Conservation (phyloP, 139 green algal genomes). For the Desmodesmus armatus region DNA sequence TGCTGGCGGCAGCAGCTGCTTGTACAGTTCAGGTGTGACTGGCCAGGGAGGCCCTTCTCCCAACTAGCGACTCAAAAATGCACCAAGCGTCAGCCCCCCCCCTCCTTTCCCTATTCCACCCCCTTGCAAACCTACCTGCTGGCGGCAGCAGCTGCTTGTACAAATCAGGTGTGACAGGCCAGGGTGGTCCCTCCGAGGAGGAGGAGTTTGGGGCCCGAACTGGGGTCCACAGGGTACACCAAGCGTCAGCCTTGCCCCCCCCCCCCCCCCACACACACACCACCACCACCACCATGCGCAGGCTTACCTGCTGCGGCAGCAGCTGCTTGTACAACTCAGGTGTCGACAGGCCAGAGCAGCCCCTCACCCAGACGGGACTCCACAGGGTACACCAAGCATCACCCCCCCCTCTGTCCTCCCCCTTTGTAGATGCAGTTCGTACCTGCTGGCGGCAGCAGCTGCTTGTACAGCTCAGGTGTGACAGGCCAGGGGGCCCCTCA, state of each 20-base stretch:
- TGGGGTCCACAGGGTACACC: background rate
- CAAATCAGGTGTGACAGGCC: conserved; percentile 6
- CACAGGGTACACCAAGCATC: background rate
- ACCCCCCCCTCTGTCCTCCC: no score
- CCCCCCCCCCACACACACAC: no score
- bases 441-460: conserved; percentile 17
- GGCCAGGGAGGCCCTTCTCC: background rate
- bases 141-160: conserved; percentile 7
- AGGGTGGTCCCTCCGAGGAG: conserved; percentile 9
- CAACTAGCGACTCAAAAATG: background rate
- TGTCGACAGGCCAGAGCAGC: background rate
- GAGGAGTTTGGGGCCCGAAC: background rate
- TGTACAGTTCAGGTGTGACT: background rate
- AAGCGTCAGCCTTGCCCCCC: background rate
- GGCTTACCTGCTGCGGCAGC: background rate
- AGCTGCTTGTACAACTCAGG: background rate
- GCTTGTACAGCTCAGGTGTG: background rate
- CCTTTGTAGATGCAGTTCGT: no score
- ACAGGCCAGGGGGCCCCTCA: conserved; percentile 15
- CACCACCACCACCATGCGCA: no score
- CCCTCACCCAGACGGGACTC: background rate
- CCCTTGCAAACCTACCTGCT: conserved; percentile 15
- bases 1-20: background rate
- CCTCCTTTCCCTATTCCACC: no score
- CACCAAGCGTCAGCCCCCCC: no score